A percentile compares a stretch with the other conserved stretches of the same genome.
These are phyloP conservation scores for Nemania sp. DNA, from an alignment of 2,329 filamentous ascomycete species.

Conservation along the genomic window DNA sequence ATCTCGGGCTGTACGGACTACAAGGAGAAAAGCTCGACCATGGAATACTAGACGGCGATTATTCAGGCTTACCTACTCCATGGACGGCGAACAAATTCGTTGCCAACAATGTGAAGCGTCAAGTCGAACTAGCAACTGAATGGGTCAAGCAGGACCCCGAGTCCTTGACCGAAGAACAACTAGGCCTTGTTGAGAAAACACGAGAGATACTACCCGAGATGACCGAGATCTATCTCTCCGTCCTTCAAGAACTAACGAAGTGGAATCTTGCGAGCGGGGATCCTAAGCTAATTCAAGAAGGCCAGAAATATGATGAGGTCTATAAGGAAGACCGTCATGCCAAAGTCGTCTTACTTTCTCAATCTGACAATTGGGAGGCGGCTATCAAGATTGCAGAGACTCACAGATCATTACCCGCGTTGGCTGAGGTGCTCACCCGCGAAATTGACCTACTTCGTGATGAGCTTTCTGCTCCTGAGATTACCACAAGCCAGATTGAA, in stretches of 20 bases:
- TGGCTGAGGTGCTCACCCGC: slow-evolving; percentile 60
- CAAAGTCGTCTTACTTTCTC: slow-evolving; percentile 57
- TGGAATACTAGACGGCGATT: slow-evolving; percentile 65
- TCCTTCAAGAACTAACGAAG: slow-evolving; percentile 56
- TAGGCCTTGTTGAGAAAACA: slow-evolving; percentile 48
- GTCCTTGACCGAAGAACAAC: slow-evolving; percentile 39
- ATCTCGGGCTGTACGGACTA: slow-evolving; percentile 74
- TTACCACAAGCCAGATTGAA: slow-evolving; percentile 40
- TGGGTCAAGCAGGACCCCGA: slow-evolving; percentile 55
- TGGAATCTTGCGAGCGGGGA: slow-evolving; percentile 53
- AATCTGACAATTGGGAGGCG: slow-evolving; percentile 60
- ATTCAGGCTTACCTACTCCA: slow-evolving; percentile 72
- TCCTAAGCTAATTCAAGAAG: slow-evolving; percentile 45
- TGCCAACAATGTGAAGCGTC: slow-evolving; percentile 63
- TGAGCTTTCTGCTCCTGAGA: slow-evolving; percentile 40
- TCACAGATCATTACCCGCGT: slow-evolving; percentile 56
- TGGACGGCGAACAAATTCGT: slow-evolving; percentile 78
- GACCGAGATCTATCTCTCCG: slow-evolving; percentile 58
- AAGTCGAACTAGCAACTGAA: slow-evolving; percentile 60
- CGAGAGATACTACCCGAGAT: slow-evolving; percentile 53
- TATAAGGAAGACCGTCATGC: slow-evolving; percentile 56
- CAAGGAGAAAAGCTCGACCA: slow-evolving; percentile 66
- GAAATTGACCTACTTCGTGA: slow-evolving; percentile 52
- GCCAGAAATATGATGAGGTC: slow-evolving; percentile 51
- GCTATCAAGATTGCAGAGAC: slow-evolving; percentile 62